Conservation (phyloP, 2,329 filamentous ascomycete species). For the Alternaria viburni region DNA sequence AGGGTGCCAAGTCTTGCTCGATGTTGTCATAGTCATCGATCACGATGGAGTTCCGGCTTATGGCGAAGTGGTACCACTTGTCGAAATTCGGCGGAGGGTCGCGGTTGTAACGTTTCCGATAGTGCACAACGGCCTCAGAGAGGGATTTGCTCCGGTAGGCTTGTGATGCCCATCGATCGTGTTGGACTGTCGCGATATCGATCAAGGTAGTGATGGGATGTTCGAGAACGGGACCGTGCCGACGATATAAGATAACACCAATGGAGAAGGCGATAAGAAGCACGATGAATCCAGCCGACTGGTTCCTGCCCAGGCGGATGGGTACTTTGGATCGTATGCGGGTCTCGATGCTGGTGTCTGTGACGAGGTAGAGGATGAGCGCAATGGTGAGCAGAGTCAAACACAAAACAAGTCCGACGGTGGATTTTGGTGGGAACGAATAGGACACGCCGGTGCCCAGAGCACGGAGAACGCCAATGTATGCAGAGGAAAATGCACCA, state of each 20-base stretch:
- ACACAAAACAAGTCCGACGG: conserved; percentile 36
- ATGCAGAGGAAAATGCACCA: conserved; percentile 44
- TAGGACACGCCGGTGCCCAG: conserved; percentile 42
- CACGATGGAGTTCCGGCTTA: conserved; percentile 57
- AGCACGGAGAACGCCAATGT: conserved; percentile 39
- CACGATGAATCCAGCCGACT: conserved; percentile 43
- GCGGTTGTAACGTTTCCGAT: conserved; percentile 59
- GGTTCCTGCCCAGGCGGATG: conserved; percentile 42
- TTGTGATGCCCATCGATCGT: conserved; percentile 57
- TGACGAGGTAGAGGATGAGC: conserved; percentile 38
- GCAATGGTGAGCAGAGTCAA: conserved; percentile 40
- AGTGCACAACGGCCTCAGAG: conserved; percentile 57
- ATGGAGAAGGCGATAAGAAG: conserved; percentile 49
- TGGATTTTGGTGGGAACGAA: conserved; percentile 44
- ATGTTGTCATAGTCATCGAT: conserved; percentile 69
- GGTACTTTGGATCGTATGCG: conserved; percentile 36
- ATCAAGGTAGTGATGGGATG: conserved; percentile 65
- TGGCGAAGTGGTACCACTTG: conserved; percentile 65
- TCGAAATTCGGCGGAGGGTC: conserved; percentile 67
- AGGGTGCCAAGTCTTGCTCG: conserved; percentile 62
- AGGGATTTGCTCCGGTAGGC: conserved; percentile 57
- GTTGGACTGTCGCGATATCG: conserved; percentile 55
- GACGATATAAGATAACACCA: conserved; percentile 43
- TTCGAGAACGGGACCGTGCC: conserved; percentile 50
- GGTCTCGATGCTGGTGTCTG: conserved; percentile 37